Evolutionary conservation across 2,329 filamentous ascomycete genomes (phyloP).

Genomic region (Setomelanomma holmii): DNA sequence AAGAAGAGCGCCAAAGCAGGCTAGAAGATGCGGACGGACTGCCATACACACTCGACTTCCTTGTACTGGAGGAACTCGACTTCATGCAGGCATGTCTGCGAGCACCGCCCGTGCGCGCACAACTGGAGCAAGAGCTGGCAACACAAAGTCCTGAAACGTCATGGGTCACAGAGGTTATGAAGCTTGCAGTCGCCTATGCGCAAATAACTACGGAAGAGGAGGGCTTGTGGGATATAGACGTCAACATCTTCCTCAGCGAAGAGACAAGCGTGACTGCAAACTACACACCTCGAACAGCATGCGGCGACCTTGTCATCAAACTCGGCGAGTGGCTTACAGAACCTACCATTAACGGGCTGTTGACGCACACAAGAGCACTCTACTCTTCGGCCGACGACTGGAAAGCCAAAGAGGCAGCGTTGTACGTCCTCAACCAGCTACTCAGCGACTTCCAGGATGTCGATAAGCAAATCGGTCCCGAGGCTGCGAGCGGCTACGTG

Average conservation of each 20-base stretch:
- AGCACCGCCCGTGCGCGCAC: constrained; percentile 84
- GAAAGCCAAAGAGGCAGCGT: constrained; percentile 77
- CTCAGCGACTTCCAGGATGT: constrained; percentile 83
- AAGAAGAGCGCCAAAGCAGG: constrained; percentile 83
- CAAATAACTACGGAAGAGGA: constrained; percentile 93
- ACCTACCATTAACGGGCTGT: constrained; percentile 78
- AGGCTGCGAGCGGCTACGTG: constrained; percentile 76
- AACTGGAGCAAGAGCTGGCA: constrained; percentile 81
- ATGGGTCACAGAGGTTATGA: constrained; percentile 90
- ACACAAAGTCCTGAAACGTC: constrained; percentile 62
- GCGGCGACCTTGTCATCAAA: constrained; percentile 90
- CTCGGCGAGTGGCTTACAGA: constrained; percentile 86
- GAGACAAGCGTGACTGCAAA: constrained; percentile 95
- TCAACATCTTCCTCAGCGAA: constrained; percentile 93
- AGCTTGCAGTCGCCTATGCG: constrained; percentile 81
- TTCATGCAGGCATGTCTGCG: constrained; percentile 91
- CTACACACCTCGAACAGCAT: constrained; percentile 92
- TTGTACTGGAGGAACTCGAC: constrained; percentile 92
- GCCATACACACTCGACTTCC: constrained; percentile 93
- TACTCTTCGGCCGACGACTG: constrained; percentile 66
- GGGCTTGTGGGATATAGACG: constrained; percentile 94
- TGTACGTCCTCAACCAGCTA: constrained; percentile 86
- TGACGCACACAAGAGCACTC: constrained; percentile 75
- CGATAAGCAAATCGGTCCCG: constrained; percentile 71
- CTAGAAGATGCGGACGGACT: constrained; percentile 88